Percentiles rank a stretch among this genome's conserved stretches.
Evolutionary conservation across 306 rosid species (phyloP).

Genomic region (Hippophae tibetana): DNA sequence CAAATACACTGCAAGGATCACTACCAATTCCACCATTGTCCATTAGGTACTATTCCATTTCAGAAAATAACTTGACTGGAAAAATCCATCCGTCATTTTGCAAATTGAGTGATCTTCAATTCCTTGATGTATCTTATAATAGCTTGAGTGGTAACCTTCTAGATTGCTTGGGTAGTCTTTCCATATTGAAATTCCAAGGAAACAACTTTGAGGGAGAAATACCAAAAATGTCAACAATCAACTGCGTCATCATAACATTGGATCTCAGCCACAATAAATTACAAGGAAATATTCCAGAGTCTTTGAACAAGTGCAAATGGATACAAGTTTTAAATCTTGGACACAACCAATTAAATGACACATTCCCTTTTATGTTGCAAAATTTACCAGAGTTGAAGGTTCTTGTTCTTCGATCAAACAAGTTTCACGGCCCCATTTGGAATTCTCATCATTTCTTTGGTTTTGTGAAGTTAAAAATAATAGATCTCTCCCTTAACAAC

Average conservation of each 20-base stretch:
- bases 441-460: background rate
- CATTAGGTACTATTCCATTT: background rate
- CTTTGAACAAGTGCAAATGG: background rate
- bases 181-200: background rate
- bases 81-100: background rate
- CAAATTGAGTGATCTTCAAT: background rate
- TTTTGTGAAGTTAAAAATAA: background rate
- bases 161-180: background rate
- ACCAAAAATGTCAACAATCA: background rate
- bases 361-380: constrained; percentile 5
- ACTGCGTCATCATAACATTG: background rate
- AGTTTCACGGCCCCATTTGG: constrained; percentile 8
- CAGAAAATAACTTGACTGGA: constrained; percentile 1
- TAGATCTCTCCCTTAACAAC: constrained; percentile 1
- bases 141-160: background rate
- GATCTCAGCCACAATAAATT: constrained; percentile 3
- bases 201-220: background rate
- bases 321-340: constrained; percentile 7
- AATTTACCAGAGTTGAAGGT: background rate
- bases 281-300: constrained; percentile 2
- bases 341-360: background rate
- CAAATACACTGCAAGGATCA: background rate
- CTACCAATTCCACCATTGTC: background rate
- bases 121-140: constrained; percentile 1
- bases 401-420: background rate